Evolutionary conservation across 257 asterid genomes (phyloP).

Genomic region (Primulina tabacum): DNA sequence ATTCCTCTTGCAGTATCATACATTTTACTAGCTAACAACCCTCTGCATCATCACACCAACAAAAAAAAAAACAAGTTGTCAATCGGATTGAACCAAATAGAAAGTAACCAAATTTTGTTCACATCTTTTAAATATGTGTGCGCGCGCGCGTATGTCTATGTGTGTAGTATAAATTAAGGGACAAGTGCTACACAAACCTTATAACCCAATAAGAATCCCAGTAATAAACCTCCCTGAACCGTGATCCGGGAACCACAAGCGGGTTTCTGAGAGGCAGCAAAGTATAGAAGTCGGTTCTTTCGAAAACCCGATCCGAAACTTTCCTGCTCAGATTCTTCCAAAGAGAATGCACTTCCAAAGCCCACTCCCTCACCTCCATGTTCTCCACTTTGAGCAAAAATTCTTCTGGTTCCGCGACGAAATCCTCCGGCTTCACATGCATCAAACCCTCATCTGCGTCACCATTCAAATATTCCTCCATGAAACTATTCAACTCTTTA

Average conservation of each 20-base stretch:
- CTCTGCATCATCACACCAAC: slow-evolving; percentile 48
- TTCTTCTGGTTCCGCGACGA: slow-evolving; percentile 45
- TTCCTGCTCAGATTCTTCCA: slow-evolving; percentile 83
- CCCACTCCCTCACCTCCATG: slow-evolving; percentile 62
- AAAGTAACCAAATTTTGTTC: not conserved
- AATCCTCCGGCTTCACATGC: slow-evolving; percentile 54
- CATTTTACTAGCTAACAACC: slow-evolving; percentile 84
- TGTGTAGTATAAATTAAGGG: no score
- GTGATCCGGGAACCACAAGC: slow-evolving; percentile 79
- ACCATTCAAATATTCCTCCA: slow-evolving; percentile 33
- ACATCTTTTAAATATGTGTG: no score
- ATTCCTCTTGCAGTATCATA: slow-evolving; percentile 83
- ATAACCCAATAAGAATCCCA: slow-evolving; percentile 96
- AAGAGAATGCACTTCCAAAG: slow-evolving; percentile 64
- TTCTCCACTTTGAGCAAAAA: slow-evolving; percentile 59
- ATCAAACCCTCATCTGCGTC: slow-evolving; percentile 55
- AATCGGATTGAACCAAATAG: not conserved
- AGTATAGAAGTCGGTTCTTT: slow-evolving; percentile 53
- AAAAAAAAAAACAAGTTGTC: not conserved
- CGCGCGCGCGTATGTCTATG: no score
- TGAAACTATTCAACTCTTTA: slow-evolving; percentile 35
- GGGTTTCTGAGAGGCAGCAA: slow-evolving; percentile 67
- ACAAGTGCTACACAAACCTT: slow-evolving; percentile 41
- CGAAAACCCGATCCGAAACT: slow-evolving; percentile 54
- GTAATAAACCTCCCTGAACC: slow-evolving; percentile 85